Evolutionary conservation across 164 flowering plant species (phyloP), one percentile per base, ranked within the genome.

Genomic region (Macadamia integrifolia): DNA sequence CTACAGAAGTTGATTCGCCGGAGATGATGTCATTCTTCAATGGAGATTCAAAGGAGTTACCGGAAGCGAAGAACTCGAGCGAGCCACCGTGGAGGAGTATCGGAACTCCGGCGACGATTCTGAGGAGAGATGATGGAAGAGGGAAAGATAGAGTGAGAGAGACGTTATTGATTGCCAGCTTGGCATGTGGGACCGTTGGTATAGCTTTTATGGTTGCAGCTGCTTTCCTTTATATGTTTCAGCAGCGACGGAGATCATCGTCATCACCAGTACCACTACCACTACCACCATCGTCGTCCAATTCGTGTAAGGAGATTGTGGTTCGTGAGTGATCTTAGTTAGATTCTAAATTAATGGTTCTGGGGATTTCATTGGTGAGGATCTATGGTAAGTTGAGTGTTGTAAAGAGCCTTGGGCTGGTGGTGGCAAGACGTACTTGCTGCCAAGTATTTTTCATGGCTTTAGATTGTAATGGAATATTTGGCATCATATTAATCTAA

Each of bases 171-270:
- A 71, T 78, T 65, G 79, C 79, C n/a, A 83, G 81, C 72, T 28
- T 79, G 70, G 81, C 68, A 12, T 83, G 88, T 61, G 88, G 86
- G 17, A 56, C 73, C 23, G 69, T 82, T 28, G 88, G 86, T 70
- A 73, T 66, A 62, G 73, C 65, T 8, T 46, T 85, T 70, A 58
- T 85, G 35, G 61, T 64, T 12, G 77, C 67, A 30, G 74, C 80
- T 7, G 83, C 70, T 28, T 59, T 81, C 11, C n/a, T 83, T n/a
- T 79, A 69, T 23, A 23, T 6, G 68, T 2, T 14, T 64, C n/a
- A 63, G 79, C 23, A 23, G 42, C 66, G 64, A n/a, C 62, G 40
- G 30, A 18, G 31, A 12, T 28, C 40, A 10, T 49, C 23, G 23
- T 23, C 23, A 23, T 23, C 23, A 23, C 23, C 23, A 23, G 23